phyloP scores from a whole-genome alignment of 768 basidiomycete species.

The Russula sp. region DNA sequence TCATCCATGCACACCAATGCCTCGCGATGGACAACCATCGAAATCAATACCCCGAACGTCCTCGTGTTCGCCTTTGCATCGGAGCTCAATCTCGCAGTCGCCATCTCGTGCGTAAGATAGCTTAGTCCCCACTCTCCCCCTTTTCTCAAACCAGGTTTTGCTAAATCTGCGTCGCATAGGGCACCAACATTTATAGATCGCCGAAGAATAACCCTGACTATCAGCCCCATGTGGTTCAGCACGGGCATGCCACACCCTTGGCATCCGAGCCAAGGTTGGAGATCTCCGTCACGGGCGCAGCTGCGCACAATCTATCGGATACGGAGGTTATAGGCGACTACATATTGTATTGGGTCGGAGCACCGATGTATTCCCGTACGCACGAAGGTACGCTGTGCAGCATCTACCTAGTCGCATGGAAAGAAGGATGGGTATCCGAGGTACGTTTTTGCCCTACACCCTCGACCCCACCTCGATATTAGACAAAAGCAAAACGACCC shows the following conservation, averaged over 20 bases:
- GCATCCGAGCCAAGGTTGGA: slow-evolving; percentile 11
- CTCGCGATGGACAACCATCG: slow-evolving; percentile 18
- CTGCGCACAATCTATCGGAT: slow-evolving; percentile 21
- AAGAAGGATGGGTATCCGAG: slow-evolving; percentile 21
- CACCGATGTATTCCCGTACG: neutral
- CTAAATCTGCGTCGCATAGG: slow-evolving; percentile 7
- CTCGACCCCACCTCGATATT: neutral
- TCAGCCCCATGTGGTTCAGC: slow-evolving; percentile 13
- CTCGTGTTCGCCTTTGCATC: slow-evolving; percentile 22
- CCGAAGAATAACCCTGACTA: slow-evolving; percentile 7
- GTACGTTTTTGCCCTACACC: neutral
- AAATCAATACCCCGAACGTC: slow-evolving; percentile 14
- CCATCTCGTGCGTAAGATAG: slow-evolving; percentile 21
- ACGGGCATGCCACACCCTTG: slow-evolving; percentile 19
- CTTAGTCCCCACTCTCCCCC: neutral
- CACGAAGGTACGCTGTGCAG: slow-evolving; percentile 8
- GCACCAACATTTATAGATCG: neutral
- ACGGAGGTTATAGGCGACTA: slow-evolving; percentile 25
- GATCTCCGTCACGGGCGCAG: slow-evolving; percentile 7
- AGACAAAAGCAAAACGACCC: neutral
- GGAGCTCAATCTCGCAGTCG: slow-evolving; percentile 18
- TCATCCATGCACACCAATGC: neutral
- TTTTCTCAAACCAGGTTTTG: neutral
- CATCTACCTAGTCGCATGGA: slow-evolving; percentile 22
- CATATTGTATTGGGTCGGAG: slow-evolving; percentile 22